Conservation (phyloP, 148 eudicot species). For the Amaranthus palmeri region DNA sequence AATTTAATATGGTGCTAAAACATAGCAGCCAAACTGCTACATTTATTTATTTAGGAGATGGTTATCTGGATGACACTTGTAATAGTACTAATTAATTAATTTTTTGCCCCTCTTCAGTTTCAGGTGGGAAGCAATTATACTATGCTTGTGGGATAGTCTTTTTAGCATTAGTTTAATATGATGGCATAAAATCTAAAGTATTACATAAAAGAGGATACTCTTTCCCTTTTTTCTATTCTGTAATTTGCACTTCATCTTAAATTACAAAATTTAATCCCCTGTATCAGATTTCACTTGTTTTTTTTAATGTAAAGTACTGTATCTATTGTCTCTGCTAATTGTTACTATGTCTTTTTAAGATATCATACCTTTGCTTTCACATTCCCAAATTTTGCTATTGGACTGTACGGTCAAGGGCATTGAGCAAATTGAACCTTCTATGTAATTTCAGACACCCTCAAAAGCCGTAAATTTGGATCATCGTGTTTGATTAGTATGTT, state of each 20-base stretch:
- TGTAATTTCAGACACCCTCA: too few species aligned
- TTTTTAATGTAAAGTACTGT: background rate
- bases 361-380: constrained; percentile 13
- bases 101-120: background rate
- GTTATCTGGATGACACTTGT: background rate
- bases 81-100: background rate
- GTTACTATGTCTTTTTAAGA: constrained; percentile 16
- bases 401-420: too few species aligned
- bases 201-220: constrained; percentile 26
- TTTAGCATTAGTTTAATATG: background rate
- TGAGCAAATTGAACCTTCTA: too few species aligned
- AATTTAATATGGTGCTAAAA: background rate
- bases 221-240: constrained; percentile 13
- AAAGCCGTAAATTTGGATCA: constrained; percentile 12
- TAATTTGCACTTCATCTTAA: constrained; percentile 24
- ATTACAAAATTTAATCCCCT: constrained; percentile 15
- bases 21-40: constrained; percentile 11
- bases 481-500: background rate
- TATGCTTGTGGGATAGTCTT: constrained; percentile 20
- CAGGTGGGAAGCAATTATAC: constrained; percentile 20
- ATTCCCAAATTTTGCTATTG: background rate
- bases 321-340: constrained; percentile 12
- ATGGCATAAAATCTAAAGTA: constrained; percentile 25
- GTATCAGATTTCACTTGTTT: constrained; percentile 14
- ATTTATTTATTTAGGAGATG: background rate